A percentile compares a stretch with the other conserved stretches of the same genome.
phyloP scores from a whole-genome alignment of 805 yeast genomes.

The Candida alai region DNA sequence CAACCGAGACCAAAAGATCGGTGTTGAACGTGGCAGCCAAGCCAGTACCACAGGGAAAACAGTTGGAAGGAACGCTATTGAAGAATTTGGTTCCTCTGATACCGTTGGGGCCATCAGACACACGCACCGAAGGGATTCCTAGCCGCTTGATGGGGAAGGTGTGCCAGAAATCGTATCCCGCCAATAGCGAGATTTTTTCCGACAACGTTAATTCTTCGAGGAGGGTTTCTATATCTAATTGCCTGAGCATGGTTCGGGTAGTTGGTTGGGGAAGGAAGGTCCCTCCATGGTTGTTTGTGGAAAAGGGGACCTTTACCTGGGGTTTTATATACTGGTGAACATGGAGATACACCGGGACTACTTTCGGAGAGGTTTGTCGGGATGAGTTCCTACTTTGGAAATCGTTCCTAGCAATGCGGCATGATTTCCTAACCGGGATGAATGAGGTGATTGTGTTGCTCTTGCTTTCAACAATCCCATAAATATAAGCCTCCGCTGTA shows the following conservation, averaged over 20 bases:
- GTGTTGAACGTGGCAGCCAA: constrained; percentile 55
- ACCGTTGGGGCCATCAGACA: constrained; percentile 62
- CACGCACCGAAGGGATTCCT: constrained; percentile 45
- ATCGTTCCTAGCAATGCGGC: too few species aligned
- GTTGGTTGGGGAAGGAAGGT: constrained; percentile 1
- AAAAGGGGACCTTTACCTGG: too few species aligned
- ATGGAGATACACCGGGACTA: too few species aligned
- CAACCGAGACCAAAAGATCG: constrained; percentile 45
- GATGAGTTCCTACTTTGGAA: too few species aligned
- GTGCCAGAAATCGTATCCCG: constrained; percentile 49
- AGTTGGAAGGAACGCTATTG: constrained; percentile 50
- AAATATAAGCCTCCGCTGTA: too few species aligned
- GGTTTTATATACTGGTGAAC: too few species aligned
- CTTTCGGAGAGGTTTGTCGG: too few species aligned
- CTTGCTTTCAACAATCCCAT: too few species aligned
- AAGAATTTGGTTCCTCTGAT: constrained; percentile 57
- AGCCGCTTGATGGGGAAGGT: constrained; percentile 38
- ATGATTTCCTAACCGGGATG: too few species aligned
- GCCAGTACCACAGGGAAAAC: constrained; percentile 61
- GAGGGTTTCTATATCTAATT: constrained; percentile 26
- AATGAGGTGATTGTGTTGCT: too few species aligned
- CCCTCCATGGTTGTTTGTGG: too few species aligned
- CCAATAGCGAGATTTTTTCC: constrained; percentile 33
- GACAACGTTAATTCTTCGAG: constrained; percentile 24
- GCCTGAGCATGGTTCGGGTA: constrained; percentile 1